Base-by-base conservation (phyloP, 1,284 basidiomycete species). In the Apiotrichum akiyoshidainum region DNA sequence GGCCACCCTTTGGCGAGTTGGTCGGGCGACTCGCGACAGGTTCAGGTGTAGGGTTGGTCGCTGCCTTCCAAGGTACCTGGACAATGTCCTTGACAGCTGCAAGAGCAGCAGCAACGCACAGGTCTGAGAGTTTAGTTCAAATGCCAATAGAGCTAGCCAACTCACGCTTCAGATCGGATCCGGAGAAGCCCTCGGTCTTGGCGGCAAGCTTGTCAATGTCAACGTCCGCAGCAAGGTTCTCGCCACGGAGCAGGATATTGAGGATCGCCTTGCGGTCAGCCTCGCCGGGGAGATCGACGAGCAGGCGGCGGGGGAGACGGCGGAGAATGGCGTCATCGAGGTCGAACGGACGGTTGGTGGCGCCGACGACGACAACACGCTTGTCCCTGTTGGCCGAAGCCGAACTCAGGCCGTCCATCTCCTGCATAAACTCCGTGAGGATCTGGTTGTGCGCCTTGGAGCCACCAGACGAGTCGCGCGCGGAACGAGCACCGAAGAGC, bases 141-240 rank as follows among this genome's bases (percentile, higher is more conserved):
- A 13, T 8, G 8, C 8, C 13, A 35, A 35, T 35, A n/a, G n/a
- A n/a, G n/a, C n/a, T n/a, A n/a, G 51, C 46, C 48, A 17, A 82
- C 89, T 74, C 65, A 93, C 92, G 90, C 76, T 93, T 94, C 58
- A 95, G 80, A 75, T 95, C 92, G n/a, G 90, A 92, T 17, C 92
- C 92, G 54, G 92, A 94, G 77, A 92, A 95, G 58, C 84, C 85
- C 54, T 90, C 89, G 0, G 92, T 92, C 69, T 85, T 83, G 71
- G 83, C 84, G 3, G 89, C 88, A 22, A 94, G 77, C 26, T 72
- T 71, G 47, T 81, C 78, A 7, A 88, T 71, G 67, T 89, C 85
- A 4, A 93, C 81, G 68, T 90, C 89, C 5, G 80, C 65, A 4
- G 81, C 84, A n/a, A 93, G 75, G 0, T 67, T 79, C 76, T 95